These are phyloP conservation scores for Curvularia lunata DNA, from an alignment of 2,329 filamentous ascomycete genomes.

Conservation along the genomic window DNA sequence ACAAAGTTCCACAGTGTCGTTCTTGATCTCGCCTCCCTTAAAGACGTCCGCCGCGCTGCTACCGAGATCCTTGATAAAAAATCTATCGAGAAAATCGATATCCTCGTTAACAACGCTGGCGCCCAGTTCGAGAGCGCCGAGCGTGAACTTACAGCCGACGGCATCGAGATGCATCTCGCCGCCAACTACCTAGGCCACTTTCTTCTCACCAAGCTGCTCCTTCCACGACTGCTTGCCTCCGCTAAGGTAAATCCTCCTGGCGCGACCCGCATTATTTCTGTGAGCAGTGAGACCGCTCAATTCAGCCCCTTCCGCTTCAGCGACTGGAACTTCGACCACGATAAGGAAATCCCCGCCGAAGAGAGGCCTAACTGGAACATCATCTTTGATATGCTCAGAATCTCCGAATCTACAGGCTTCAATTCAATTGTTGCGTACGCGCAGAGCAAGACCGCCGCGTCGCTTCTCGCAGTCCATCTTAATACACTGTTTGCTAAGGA, in stretches of 20 bases:
- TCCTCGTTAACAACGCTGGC: constrained; percentile 30
- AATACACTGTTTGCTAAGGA: constrained; percentile 1
- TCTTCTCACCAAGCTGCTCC: constrained; percentile 49
- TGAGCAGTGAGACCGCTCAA: constrained; percentile 4
- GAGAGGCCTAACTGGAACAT: constrained; percentile 12
- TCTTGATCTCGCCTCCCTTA: constrained; percentile 32
- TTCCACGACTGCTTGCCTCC: constrained; percentile 41
- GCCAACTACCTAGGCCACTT: constrained; percentile 55
- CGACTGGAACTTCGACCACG: constrained; percentile 46
- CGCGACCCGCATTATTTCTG: constrained; percentile 18
- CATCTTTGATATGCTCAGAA: background rate
- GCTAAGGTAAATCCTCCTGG: constrained; percentile 7
- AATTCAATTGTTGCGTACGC: constrained; percentile 18
- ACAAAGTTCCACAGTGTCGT: constrained; percentile 13
- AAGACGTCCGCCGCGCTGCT: background rate
- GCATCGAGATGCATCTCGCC: constrained; percentile 54
- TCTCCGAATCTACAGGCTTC: background rate
- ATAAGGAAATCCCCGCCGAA: constrained; percentile 1
- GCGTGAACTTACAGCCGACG: constrained; percentile 43
- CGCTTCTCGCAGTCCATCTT: constrained; percentile 14
- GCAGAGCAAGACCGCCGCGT: constrained; percentile 25
- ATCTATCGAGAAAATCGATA: background rate
- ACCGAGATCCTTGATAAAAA: background rate
- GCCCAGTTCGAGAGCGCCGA: constrained; percentile 44
- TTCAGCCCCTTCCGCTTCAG: constrained; percentile 44